Percentiles rank a stretch among this genome's conserved stretches.
phyloP scores from a whole-genome alignment of 176 grass and related monocot species.

The Juncus inflexus region DNA sequence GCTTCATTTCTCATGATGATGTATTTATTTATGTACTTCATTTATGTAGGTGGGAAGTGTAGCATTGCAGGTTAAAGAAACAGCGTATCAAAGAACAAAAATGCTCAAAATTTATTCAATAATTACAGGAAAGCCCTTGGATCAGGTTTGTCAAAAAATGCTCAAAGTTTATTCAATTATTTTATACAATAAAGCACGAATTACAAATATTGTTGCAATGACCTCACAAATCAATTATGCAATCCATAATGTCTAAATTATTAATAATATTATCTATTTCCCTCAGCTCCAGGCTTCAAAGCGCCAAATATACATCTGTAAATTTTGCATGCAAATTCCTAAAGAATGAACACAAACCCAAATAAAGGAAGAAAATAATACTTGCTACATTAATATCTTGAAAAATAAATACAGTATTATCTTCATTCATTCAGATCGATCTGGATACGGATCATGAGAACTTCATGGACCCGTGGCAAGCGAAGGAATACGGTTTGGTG shows the following conservation, averaged over 20 bases:
- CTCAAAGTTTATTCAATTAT: neutral
- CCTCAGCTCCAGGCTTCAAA: too few species aligned
- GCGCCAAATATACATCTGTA: neutral
- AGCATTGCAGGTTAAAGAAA: slow-evolving; percentile 50
- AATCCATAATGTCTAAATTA: neutral
- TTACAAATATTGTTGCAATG: neutral
- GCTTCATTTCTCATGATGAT: neutral
- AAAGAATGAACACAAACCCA: neutral
- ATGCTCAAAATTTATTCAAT: slow-evolving; percentile 89
- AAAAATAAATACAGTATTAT: neutral
- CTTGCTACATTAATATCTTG: too few species aligned
- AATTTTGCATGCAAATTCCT: neutral
- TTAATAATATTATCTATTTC: too few species aligned
- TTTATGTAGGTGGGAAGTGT: neutral
- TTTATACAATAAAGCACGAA: neutral
- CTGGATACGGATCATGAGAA: slow-evolving; percentile 78
- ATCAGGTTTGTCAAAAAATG: slow-evolving; percentile 47
- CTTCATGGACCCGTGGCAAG: slow-evolving; percentile 97
- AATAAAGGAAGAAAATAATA: too few species aligned
- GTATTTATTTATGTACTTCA: neutral
- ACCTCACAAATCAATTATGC: neutral
- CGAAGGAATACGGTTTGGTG: slow-evolving; percentile 86
- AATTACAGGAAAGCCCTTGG: slow-evolving; percentile 79
- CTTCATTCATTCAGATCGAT: slow-evolving; percentile 50
- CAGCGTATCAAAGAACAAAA: slow-evolving; percentile 86